phyloP scores from a whole-genome alignment of 2,329 filamentous ascomycete species.

The Aspergillus nomiae region DNA sequence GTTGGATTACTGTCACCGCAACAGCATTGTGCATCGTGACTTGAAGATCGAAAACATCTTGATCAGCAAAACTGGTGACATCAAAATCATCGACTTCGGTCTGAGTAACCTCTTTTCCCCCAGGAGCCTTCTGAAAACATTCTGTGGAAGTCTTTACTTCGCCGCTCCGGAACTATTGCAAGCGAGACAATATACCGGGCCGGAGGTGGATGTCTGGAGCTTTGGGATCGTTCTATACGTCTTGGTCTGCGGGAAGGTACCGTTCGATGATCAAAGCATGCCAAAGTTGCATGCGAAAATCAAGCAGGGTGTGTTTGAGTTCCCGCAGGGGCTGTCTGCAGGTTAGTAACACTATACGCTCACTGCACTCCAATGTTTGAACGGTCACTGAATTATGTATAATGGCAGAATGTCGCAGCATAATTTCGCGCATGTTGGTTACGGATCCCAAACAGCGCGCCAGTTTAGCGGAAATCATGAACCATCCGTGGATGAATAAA shows the following conservation, averaged over 20 bases:
- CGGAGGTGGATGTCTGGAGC: conserved; percentile 97
- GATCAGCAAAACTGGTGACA: conserved; percentile 98
- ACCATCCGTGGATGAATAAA: conserved; percentile 93
- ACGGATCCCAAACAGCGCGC: conserved; percentile 88
- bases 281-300: conserved; percentile 97
- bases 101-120: conserved; percentile 95
- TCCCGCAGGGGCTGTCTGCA: conserved; percentile 86
- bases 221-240: conserved; percentile 98
- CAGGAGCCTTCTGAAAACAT: conserved; percentile 83
- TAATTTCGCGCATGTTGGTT: conserved; percentile 93
- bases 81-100: conserved; percentile 99
- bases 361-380: conserved; percentile 7
- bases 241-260: conserved; percentile 94
- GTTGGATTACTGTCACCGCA: conserved; percentile 94
- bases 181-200: conserved; percentile 90
- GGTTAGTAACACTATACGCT: conserved; percentile 58
- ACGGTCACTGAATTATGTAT: conserved; percentile 37
- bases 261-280: conserved; percentile 99
- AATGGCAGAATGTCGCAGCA: conserved; percentile 78
- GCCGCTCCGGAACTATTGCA: conserved; percentile 93
- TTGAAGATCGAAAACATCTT: conserved; percentile 99
- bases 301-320: conserved; percentile 94
- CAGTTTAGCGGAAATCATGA: conserved; percentile 87
- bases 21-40: conserved; percentile 97
- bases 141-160: conserved; percentile 97